Percentiles rank a stretch among this genome's conserved stretches.
Evolutionary conservation across 192 early-diverging fungal species (phyloP).

Genomic region (Thoreauomyces humboldtii): DNA sequence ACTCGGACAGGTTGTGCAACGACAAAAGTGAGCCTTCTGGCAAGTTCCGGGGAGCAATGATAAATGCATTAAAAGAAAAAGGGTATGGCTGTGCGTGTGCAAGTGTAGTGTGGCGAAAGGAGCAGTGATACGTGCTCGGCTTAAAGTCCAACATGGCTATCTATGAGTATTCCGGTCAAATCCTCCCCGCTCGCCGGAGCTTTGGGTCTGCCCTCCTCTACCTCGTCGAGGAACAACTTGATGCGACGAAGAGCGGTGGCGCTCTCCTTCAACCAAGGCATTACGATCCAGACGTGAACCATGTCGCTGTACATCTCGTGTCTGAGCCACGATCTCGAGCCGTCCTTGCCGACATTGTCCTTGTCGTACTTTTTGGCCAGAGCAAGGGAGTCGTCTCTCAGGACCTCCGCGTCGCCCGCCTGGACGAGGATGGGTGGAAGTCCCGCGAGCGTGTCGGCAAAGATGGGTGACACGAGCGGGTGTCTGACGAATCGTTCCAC

Average conservation of each 20-base stretch:
- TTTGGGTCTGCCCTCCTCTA: slow-evolving; percentile 8
- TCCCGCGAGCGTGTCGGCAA: slow-evolving; percentile 29
- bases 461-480: slow-evolving; percentile 46
- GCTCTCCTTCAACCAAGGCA: slow-evolving; percentile 22
- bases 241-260: slow-evolving; percentile 14
- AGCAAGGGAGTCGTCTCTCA: slow-evolving; percentile 42
- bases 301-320: slow-evolving; percentile 50
- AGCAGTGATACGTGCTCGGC: not conserved
- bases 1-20: no score
- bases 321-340: slow-evolving; percentile 27
- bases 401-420: slow-evolving; percentile 43
- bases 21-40: no score
- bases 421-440: slow-evolving; percentile 46
- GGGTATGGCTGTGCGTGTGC: no score
- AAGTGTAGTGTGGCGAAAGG: no score
- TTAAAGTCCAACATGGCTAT: not conserved
- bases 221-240: slow-evolving; percentile 20
- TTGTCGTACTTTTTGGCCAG: slow-evolving; percentile 39
- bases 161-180: not conserved
- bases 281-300: slow-evolving; percentile 40
- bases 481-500: slow-evolving; percentile 38
- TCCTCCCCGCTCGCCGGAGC: not conserved
- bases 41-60: no score
- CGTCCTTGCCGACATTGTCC: slow-evolving; percentile 8
- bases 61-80: no score